Base-by-base conservation (phyloP, 495 filamentous ascomycete genomes). In the Annulohypoxylon moriforme region DNA sequence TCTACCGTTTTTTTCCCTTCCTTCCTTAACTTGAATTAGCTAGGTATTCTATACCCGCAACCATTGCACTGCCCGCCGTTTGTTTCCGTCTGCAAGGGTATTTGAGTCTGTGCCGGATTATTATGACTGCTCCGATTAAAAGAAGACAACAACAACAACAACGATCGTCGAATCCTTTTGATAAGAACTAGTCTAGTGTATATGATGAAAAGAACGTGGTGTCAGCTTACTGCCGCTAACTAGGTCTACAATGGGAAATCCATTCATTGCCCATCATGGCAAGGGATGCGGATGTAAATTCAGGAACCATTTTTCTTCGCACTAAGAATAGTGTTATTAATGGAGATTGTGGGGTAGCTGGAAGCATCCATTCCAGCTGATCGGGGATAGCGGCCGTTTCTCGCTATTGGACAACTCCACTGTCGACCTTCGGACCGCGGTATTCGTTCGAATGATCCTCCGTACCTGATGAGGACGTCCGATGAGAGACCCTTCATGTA, bases 371-470 rank as follows among this genome's bases (percentile, higher is more conserved):
- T 29, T 52, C 16, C 50, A 67, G 31, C 56, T 36, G 52, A 59
- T 64, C 18, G 59, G 64, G 59, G 36, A 64, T 72, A 68, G 69
- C 64, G 69, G 69, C 69, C 64, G 69, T 38, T 72, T 56, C 53
- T 64, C 64, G 59, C 52, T 60, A 42, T 57, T 52, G 9, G 27
- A 24, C 38, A 60, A 60, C 33, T 47, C 53, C 42, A 64, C 34
- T 29, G 9, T 22, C 29, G 16, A 55, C 9, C 0, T 55, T 55
- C 50, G 29, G 50, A 20, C 50, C 50, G 14, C 50, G 50, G 50
- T 34, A 34, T 33, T 18, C 50, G 50, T 52, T 52, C 5, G 24
- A 29, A 52, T 49, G 22, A 24, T 49, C 46, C 46, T 49, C 46
- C 46, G 22, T 49, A 13, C 18, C 20, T 49, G 9, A 13, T 13